Conservation (phyloP, 345 rosid species). For the Citrus cavaleriei region DNA sequence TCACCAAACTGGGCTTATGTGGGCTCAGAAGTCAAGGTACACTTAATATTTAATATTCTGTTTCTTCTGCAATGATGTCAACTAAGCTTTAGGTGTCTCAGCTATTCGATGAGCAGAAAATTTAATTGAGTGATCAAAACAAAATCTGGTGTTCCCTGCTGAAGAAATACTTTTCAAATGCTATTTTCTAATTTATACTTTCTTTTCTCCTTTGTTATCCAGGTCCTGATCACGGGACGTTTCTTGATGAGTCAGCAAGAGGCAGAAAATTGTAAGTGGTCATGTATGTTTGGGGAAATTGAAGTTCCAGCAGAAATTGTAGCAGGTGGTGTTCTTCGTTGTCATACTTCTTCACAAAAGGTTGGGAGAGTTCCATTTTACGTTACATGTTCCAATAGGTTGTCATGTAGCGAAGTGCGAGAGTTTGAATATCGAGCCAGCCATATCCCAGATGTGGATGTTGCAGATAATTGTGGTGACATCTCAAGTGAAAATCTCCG, state of each 20-base stretch:
- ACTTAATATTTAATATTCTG: neutral
- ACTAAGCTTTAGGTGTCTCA: neutral
- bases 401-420: constrained; percentile 95
- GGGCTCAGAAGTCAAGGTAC: constrained; percentile 68
- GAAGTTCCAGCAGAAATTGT: constrained; percentile 79
- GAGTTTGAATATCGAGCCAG: constrained; percentile 72
- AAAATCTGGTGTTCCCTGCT: constrained; percentile 7
- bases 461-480: constrained; percentile 17
- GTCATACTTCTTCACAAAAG: constrained; percentile 59
- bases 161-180: neutral
- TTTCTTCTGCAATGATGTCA: neutral
- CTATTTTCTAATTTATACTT: neutral
- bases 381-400: constrained; percentile 81
- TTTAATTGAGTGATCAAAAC: neutral
- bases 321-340: constrained; percentile 77
- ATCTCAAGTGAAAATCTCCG: constrained; percentile 39
- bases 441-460: constrained; percentile 30
- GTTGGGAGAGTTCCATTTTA: constrained; percentile 89
- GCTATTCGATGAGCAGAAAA: neutral
- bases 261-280: constrained; percentile 57
- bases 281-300: constrained; percentile 96
- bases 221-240: constrained; percentile 50
- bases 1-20: constrained; percentile 82
- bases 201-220: constrained; percentile 12
- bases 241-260: constrained; percentile 53